Conservation (phyloP, 2,329 filamentous ascomycete species). For the Furcasterigmium furcatum region DNA sequence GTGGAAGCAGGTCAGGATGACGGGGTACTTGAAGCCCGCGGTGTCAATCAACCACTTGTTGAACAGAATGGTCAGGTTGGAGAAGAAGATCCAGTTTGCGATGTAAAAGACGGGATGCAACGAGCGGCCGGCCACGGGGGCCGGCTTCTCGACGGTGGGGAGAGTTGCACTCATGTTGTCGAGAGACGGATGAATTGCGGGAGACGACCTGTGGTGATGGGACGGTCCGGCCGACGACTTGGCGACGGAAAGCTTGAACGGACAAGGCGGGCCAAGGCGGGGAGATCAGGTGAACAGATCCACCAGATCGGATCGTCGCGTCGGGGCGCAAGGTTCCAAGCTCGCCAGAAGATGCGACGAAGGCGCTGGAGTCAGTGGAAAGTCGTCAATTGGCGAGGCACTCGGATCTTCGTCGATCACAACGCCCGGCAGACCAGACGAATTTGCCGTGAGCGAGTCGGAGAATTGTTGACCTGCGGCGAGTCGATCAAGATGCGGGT, state of each 20-base stretch:
- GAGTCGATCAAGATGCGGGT: too few relatives aligned
- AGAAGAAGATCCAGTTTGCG: conserved; percentile 76
- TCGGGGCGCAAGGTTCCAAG: too few relatives aligned
- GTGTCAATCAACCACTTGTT: conserved; percentile 87
- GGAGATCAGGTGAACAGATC: not conserved
- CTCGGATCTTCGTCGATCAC: too few relatives aligned
- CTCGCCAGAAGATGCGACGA: too few relatives aligned
- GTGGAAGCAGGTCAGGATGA: conserved; percentile 66
- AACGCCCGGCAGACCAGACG: too few relatives aligned
- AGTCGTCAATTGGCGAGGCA: too few relatives aligned
- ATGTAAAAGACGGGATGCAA: conserved; percentile 25
- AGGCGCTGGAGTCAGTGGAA: too few relatives aligned
- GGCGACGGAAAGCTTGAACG: not conserved
- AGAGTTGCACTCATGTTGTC: conserved; percentile 8
- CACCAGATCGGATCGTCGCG: not conserved
- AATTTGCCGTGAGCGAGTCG: too few relatives aligned
- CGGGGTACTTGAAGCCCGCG: conserved; percentile 63
- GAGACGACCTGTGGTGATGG: conserved; percentile 3
- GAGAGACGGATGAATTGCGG: not conserved
- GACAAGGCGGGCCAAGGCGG: not conserved
- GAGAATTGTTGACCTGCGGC: too few relatives aligned
- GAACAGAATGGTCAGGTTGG: conserved; percentile 82
- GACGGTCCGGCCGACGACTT: not conserved
- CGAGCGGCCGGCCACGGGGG: conserved; percentile 8
- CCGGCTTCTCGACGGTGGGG: conserved; percentile 17